These are phyloP conservation scores for Ensete glaucum DNA, from an alignment of 176 grass and related monocot genomes.

Conservation along the genomic window DNA sequence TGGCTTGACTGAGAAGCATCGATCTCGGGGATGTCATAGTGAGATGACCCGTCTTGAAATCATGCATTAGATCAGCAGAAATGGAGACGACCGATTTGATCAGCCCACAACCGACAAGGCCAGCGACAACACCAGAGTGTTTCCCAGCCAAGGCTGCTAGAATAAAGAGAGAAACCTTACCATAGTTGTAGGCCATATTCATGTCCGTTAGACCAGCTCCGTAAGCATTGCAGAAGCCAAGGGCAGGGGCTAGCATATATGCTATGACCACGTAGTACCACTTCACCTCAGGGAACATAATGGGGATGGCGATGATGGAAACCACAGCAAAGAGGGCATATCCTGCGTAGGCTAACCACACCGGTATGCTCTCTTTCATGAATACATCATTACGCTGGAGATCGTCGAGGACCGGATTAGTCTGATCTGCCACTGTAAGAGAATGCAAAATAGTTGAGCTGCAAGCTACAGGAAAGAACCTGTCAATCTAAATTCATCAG, in stretches of 20 bases:
- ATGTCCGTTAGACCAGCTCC: constrained; percentile 92
- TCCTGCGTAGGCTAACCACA: constrained; percentile 59
- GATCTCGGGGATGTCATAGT: constrained; percentile 87
- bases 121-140: constrained; percentile 77
- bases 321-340: constrained; percentile 43
- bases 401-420: constrained; percentile 32
- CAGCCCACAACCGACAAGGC: constrained; percentile 76
- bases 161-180: constrained; percentile 81
- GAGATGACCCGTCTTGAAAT: constrained; percentile 91
- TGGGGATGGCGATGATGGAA: constrained; percentile 50
- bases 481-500: not conserved
- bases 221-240: constrained; percentile 98
- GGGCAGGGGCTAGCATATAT: constrained; percentile 68
- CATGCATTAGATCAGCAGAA: constrained; percentile 94
- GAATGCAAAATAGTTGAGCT: not conserved
- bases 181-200: constrained; percentile 98
- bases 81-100: constrained; percentile 86
- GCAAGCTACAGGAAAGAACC: not conserved
- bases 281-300: constrained; percentile 85
- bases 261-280: constrained; percentile 92
- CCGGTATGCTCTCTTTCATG: constrained; percentile 43
- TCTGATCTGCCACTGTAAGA: constrained; percentile 44
- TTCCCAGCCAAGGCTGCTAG: constrained; percentile 78
- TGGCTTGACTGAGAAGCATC: constrained; percentile 79
- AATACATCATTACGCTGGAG: constrained; percentile 70